Evolutionary conservation across 805 yeast genomes (phyloP), one percentile per base, ranked within the genome.

Genomic region (Candida succiphila): DNA sequence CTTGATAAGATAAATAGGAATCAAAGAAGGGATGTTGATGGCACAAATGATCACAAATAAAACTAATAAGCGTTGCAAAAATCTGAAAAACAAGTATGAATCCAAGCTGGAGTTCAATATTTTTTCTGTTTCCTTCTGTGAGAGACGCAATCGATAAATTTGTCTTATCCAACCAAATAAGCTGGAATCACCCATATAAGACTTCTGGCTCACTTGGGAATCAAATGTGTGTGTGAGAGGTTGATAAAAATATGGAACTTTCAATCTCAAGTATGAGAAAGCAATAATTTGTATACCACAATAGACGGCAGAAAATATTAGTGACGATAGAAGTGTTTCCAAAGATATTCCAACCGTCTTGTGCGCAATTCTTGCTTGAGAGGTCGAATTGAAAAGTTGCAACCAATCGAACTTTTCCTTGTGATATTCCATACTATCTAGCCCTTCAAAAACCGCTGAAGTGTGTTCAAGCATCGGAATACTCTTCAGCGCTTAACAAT

Each of bases 71-170:
- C 78, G 56, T 31, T 60, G 52, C 30, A 85, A 46, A 44, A 69
- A 84, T 32, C 95, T 53, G 3, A 84, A 45, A 41, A 83, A 78
- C 46, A 79, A 77, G 49, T 79, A 84, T 0, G 87, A 75, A 51
- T 86, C 95, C 7, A 83, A 49, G 0, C 95, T 94, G 39, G 21
- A 16, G 3, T 14, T 13, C 17, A 4, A 69, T 55, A 1, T 60
- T 52, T 19, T 64, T 48, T 43, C 72, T 77, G 20, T 60, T 56
- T 7, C 61, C 58, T 5, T 72, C 56, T 6, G 49, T 62, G 16
- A 54, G 48, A 7, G 47, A 39, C 20, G 72, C 34, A 0, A 13
- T 21, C 12, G 27, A 17, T 10, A 45, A 25, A 69, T 58, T 0
- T 73, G 69, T 4, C 45, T 29, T 2, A 78, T 39, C 89, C 89